A percentile compares a stretch with the other conserved stretches of the same genome.
Evolutionary conservation across 75 land plant species (phyloP).

Genomic region (Larix kaempferi): DNA sequence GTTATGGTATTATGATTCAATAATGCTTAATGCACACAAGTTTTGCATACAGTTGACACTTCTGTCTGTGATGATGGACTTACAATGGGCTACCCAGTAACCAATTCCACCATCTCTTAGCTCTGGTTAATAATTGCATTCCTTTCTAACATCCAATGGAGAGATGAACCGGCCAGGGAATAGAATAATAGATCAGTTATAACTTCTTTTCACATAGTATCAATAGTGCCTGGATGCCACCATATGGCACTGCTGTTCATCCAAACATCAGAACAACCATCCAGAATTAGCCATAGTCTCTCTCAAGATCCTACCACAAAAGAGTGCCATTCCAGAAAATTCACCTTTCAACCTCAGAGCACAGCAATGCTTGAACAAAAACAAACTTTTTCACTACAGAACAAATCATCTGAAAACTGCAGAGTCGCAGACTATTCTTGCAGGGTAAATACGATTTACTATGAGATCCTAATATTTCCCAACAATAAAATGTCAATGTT

Average conservation of each 20-base stretch:
- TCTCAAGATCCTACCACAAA: neutral
- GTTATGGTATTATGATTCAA: neutral
- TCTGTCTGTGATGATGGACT: neutral
- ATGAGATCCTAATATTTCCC: neutral
- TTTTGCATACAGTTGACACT: neutral
- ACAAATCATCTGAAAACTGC: neutral
- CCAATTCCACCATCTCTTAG: neutral
- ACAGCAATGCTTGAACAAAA: neutral
- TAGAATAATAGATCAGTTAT: neutral
- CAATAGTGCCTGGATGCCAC: neutral
- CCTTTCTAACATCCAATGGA: neutral
- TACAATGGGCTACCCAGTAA: neutral
- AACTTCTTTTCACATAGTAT: neutral
- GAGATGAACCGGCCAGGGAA: neutral
- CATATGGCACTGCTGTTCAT: neutral
- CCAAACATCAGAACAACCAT: neutral
- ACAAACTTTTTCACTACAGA: neutral
- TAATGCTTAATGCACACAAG: neutral
- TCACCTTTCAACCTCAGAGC: neutral
- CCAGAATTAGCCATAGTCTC: neutral
- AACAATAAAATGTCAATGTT: neutral
- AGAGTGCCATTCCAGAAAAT: neutral
- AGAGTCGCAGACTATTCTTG: neutral
- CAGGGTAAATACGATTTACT: neutral
- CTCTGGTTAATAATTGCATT: neutral